Conservation (phyloP, 2,329 filamentous ascomycete species). For the Epicoccum sorghinum region DNA sequence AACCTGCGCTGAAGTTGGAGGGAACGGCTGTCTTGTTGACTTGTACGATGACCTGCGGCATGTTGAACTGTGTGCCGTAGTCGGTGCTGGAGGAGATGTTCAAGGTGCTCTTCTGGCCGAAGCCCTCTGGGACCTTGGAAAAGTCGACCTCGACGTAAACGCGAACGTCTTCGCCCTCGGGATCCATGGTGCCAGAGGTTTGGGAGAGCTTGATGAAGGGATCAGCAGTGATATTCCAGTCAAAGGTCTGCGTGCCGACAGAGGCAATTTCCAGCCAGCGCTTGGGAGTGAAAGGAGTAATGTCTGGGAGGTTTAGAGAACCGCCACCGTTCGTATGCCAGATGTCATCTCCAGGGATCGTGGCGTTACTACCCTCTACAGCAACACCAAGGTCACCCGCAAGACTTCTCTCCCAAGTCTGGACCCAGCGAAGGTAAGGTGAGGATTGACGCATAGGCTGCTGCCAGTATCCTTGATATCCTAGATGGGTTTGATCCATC, state of each 20-base stretch:
- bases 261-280: conserved; percentile 48
- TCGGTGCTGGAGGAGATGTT: conserved; percentile 43
- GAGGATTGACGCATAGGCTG: conserved; percentile 74
- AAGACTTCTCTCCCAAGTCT: conserved; percentile 62
- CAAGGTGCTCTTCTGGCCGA: conserved; percentile 37
- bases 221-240: conserved; percentile 45
- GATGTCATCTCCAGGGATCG: conserved; percentile 69
- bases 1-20: conserved; percentile 39
- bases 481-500: conserved; percentile 51
- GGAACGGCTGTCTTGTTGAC: conserved; percentile 46
- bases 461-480: conserved; percentile 59
- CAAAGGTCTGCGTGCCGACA: conserved; percentile 38
- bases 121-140: conserved; percentile 32
- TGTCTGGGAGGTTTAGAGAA: conserved; percentile 37
- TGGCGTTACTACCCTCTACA: conserved; percentile 69
- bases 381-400: conserved; percentile 68
- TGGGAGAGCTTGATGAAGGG: conserved; percentile 47
- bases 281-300: conserved; percentile 43
- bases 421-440: conserved; percentile 66
- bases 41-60: conserved; percentile 39
- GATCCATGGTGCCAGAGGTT: conserved; percentile 37
- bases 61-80: conserved; percentile 47
- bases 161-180: conserved; percentile 40
- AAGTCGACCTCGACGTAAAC: conserved; percentile 49
- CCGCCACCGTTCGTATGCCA: conserved; percentile 59